Percentiles rank a stretch among this genome's conserved stretches.
Conservation (phyloP, 1,139 yeast species). For the Blastobotrys ciferrii region DNA sequence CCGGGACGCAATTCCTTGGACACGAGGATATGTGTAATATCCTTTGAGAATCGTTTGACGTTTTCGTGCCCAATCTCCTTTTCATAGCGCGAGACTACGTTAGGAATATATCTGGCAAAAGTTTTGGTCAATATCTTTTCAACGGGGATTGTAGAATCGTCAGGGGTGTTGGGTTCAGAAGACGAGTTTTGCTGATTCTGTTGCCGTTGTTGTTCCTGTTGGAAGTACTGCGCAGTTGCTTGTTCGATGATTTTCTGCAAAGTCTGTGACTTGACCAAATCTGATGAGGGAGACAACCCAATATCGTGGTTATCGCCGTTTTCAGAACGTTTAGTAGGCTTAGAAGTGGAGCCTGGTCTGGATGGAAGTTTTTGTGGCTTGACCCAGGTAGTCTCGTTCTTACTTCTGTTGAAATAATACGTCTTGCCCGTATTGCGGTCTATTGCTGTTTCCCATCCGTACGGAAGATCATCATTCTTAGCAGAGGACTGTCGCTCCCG, state of each 20-base stretch:
- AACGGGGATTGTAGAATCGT: slow-evolving; percentile 16
- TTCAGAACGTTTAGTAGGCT: not conserved
- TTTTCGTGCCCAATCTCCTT: slow-evolving; percentile 67
- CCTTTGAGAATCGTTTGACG: slow-evolving; percentile 75
- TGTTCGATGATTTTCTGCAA: slow-evolving; percentile 44
- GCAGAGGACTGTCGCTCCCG: not conserved
- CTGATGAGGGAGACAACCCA: not conserved
- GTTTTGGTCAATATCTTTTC: slow-evolving; percentile 30
- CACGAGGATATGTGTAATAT: slow-evolving; percentile 61
- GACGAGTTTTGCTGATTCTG: slow-evolving; percentile 23
- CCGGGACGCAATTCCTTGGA: slow-evolving; percentile 51
- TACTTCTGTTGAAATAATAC: slow-evolving; percentile 57
- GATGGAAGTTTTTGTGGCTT: slow-evolving; percentile 40
- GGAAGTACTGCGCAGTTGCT: slow-evolving; percentile 28
- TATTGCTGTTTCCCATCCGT: slow-evolving; percentile 39
- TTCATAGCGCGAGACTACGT: slow-evolving; percentile 66
- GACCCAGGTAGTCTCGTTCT: slow-evolving; percentile 57
- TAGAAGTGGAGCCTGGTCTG: slow-evolving; percentile 1
- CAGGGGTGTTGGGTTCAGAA: slow-evolving; percentile 21
- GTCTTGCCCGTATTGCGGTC: slow-evolving; percentile 31
- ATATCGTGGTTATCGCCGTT: not conserved
- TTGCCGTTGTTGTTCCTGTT: slow-evolving; percentile 22
- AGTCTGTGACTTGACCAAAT: slow-evolving; percentile 10
- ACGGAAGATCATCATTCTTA: slow-evolving; percentile 29
- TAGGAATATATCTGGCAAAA: slow-evolving; percentile 79